Conservation (phyloP, 345 rosid species). For the Hirschfeldia incana region DNA sequence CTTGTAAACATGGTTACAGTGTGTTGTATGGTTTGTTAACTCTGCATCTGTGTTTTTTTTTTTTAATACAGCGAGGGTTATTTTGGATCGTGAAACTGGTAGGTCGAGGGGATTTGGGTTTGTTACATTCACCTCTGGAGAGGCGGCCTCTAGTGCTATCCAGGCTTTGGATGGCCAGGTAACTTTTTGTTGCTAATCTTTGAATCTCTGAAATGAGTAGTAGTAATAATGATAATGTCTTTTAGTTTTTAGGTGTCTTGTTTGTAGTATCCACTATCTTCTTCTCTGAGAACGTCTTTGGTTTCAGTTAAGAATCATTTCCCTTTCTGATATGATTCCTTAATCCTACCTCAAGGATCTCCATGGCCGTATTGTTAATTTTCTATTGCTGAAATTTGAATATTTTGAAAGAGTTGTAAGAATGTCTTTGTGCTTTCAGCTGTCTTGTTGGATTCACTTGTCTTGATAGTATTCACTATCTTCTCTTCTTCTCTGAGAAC, state of each 20-base stretch:
- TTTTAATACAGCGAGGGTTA: constrained; percentile 64
- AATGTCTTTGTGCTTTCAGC: too few relatives aligned
- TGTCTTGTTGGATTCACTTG: not conserved
- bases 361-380: too few relatives aligned
- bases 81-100: constrained; percentile 87
- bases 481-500: not conserved
- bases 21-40: constrained; percentile 18
- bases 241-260: not conserved
- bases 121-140: constrained; percentile 60
- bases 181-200: constrained; percentile 5
- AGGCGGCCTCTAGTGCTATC: constrained; percentile 85
- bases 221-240: not conserved
- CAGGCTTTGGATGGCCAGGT: constrained; percentile 99
- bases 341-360: too few relatives aligned
- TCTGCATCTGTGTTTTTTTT: not conserved
- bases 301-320: too few relatives aligned
- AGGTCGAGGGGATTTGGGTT: constrained; percentile 96
- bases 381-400: too few relatives aligned
- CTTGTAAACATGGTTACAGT: not conserved
- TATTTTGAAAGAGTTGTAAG: too few relatives aligned
- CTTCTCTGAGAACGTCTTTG: too few relatives aligned
- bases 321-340: too few relatives aligned
- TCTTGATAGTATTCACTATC: constrained; percentile 2
- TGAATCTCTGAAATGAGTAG: not conserved
- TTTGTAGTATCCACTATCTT: not conserved